Evolutionary conservation across 1,139 yeast species (phyloP).

Genomic region (Blastobotrys buckinghamii): DNA sequence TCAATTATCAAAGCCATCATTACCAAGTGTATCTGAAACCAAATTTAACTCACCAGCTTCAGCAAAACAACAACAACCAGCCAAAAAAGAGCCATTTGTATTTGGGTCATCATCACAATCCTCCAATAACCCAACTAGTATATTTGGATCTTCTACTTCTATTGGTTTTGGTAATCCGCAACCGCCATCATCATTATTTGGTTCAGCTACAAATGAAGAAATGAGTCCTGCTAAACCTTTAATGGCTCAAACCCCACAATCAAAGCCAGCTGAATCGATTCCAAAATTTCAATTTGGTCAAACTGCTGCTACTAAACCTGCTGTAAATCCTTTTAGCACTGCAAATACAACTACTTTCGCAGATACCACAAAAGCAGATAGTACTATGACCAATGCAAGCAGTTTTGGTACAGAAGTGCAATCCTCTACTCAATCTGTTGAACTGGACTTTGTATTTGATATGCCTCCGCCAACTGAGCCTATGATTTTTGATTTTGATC

Average conservation of each 20-base stretch:
- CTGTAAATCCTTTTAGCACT: neutral
- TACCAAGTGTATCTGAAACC: neutral
- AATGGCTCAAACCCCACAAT: slow-evolving; percentile 6
- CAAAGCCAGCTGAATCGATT: neutral
- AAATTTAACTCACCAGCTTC: neutral
- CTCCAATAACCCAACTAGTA: too few relatives aligned
- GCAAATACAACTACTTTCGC: neutral
- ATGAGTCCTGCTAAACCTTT: slow-evolving; percentile 7
- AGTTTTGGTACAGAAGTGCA: neutral
- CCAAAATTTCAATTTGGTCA: slow-evolving; percentile 6
- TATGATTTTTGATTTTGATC: neutral
- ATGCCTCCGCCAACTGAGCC: neutral
- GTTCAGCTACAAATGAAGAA: neutral
- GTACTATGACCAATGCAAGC: neutral
- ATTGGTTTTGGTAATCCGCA: neutral
- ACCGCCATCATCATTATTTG: neutral
- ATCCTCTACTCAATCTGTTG: too few relatives aligned
- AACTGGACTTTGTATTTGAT: too few relatives aligned
- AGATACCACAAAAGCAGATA: neutral
- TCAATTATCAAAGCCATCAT: neutral
- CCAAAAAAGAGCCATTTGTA: too few relatives aligned
- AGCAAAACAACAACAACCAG: neutral
- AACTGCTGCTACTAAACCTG: neutral
- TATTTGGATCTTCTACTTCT: too few relatives aligned
- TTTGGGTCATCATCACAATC: too few relatives aligned